phyloP scores from a whole-genome alignment of 2,329 filamentous ascomycete species.

The Zymoseptoria crescenta region DNA sequence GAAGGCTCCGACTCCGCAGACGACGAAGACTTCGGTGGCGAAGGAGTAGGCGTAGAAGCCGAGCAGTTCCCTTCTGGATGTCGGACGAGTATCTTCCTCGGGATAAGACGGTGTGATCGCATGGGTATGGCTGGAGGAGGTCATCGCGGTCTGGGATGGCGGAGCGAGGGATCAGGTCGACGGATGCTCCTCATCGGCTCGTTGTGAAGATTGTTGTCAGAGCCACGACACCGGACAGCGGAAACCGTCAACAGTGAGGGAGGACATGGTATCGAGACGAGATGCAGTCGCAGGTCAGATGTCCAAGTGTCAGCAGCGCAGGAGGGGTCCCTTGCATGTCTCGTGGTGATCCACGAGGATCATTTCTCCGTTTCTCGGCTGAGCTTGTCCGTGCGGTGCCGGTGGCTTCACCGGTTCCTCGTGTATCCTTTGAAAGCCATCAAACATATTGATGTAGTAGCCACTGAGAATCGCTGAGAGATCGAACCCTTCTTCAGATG shows the following conservation, averaged over 20 bases:
- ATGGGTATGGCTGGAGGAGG: not conserved
- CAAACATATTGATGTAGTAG: no score
- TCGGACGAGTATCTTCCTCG: conserved; percentile 82
- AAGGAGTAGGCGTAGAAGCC: conserved; percentile 97
- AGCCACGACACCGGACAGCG: not conserved
- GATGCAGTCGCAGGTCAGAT: not conserved
- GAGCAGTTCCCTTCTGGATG: conserved; percentile 75
- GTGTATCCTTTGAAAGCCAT: no score
- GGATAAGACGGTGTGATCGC: conserved; percentile 45
- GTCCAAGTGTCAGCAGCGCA: not conserved
- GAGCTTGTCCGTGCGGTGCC: not conserved
- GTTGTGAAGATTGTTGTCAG: conserved; percentile 17
- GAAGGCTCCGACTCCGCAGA: conserved; percentile 83
- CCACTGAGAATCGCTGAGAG: no score
- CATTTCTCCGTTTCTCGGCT: not conserved
- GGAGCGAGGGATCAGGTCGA: conserved; percentile 2
- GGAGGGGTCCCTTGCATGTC: not conserved
- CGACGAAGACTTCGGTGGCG: conserved; percentile 91
- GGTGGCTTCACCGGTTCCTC: no score
- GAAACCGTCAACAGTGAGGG: not conserved
- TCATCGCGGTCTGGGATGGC: not conserved
- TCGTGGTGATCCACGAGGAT: not conserved
- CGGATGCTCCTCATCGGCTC: conserved; percentile 36
- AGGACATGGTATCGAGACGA: not conserved
- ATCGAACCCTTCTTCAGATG: no score